Percentiles rank a stretch among this genome's conserved stretches.
Evolutionary conservation across 352 stramenopile species (phyloP).

Genomic region (Thalassiosira mediterranea): DNA sequence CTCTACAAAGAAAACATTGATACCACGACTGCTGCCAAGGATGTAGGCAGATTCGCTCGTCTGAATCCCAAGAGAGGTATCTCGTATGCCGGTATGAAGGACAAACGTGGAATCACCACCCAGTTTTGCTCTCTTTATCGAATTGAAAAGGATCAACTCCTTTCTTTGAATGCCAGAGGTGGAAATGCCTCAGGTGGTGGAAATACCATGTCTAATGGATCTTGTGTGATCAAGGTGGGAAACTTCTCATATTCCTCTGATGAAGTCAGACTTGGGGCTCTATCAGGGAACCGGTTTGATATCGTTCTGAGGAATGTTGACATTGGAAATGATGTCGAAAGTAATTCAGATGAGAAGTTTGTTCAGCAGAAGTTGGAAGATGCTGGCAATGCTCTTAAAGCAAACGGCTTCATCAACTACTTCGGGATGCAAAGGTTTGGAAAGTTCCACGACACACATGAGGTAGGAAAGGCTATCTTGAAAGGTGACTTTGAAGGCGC

Average conservation of each 20-base stretch:
- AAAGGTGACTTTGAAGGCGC: slow-evolving; percentile 90
- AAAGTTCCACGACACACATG: slow-evolving; percentile 89
- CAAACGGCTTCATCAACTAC: slow-evolving; percentile 96
- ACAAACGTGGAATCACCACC: slow-evolving; percentile 95
- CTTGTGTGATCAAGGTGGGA: slow-evolving; percentile 91
- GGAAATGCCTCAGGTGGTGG: slow-evolving; percentile 51
- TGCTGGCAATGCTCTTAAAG: slow-evolving; percentile 60
- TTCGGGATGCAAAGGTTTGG: slow-evolving; percentile 97
- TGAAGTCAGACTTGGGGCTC: slow-evolving; percentile 91
- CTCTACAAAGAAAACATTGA: slow-evolving; percentile 98
- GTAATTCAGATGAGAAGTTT: slow-evolving; percentile 25
- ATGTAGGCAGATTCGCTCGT: slow-evolving; percentile 58
- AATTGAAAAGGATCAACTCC: slow-evolving; percentile 76
- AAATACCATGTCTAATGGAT: slow-evolving; percentile 63
- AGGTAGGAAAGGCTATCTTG: slow-evolving; percentile 92
- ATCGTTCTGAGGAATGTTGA: slow-evolving; percentile 92
- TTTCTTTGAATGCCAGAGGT: slow-evolving; percentile 84
- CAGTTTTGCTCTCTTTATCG: slow-evolving; percentile 92
- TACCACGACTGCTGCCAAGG: slow-evolving; percentile 85
- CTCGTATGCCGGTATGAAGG: slow-evolving; percentile 95
- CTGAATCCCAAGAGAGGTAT: slow-evolving; percentile 73
- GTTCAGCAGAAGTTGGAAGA: slow-evolving; percentile 49
- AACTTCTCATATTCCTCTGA: slow-evolving; percentile 90
- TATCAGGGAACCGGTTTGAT: slow-evolving; percentile 94
- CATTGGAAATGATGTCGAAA: slow-evolving; percentile 75